Evolutionary conservation across 2,329 filamentous ascomycete species (phyloP).

Genomic region (Exophiala lecanii-corni): DNA sequence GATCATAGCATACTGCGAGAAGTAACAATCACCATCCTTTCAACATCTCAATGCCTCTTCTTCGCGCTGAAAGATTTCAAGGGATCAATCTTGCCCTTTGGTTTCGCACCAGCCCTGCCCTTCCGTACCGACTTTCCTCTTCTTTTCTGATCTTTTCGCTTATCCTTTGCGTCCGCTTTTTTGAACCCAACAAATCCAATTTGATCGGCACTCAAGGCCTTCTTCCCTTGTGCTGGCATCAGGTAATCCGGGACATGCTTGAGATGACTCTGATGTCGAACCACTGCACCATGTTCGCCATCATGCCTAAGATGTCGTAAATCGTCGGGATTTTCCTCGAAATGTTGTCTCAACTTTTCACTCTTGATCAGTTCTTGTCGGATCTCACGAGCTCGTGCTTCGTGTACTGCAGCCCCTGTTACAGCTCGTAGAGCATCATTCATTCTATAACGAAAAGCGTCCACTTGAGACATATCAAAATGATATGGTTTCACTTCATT

Average conservation of each 20-base stretch:
- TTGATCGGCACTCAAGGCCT: constrained; percentile 59
- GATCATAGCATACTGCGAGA: no score
- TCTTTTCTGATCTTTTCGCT: constrained; percentile 43
- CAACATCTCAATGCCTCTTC: constrained; percentile 14
- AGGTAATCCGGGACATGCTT: constrained; percentile 94
- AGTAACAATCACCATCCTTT: no score
- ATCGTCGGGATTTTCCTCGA: constrained; percentile 93
- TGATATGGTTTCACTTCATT: constrained; percentile 84
- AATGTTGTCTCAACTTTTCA: constrained; percentile 90
- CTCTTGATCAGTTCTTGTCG: constrained; percentile 86
- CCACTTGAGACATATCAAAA: constrained; percentile 91
- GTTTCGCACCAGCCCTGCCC: constrained; percentile 41
- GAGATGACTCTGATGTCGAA: constrained; percentile 79
- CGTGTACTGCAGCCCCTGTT: constrained; percentile 81
- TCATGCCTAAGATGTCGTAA: constrained; percentile 85
- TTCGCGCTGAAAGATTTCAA: constrained; percentile 80
- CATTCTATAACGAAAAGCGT: constrained; percentile 92
- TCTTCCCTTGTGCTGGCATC: constrained; percentile 71
- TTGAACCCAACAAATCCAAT: constrained; percentile 71
- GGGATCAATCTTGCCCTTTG: constrained; percentile 69
- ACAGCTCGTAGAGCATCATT: constrained; percentile 86
- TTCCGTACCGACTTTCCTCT: constrained; percentile 33
- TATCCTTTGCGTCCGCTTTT: constrained; percentile 45
- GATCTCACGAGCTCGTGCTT: constrained; percentile 83
- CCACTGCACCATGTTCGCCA: constrained; percentile 65